Evolutionary conservation across 2,329 filamentous ascomycete genomes (phyloP).

Genomic region (Trichophyton simii): DNA sequence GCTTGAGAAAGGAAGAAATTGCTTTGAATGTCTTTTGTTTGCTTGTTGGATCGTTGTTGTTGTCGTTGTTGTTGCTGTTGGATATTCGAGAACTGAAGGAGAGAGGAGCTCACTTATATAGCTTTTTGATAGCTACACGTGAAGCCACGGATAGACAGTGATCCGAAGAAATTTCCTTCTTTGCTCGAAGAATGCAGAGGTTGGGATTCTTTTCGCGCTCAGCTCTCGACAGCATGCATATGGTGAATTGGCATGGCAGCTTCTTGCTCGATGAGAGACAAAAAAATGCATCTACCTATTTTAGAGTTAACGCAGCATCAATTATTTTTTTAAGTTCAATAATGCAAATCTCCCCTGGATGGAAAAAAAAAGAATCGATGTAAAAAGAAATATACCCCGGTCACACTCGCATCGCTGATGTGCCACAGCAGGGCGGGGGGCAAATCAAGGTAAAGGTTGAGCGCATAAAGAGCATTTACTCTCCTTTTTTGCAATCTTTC

Average conservation of each 20-base stretch:
- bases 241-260: not conserved
- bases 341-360: slow-evolving; percentile 1
- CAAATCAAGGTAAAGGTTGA: not conserved
- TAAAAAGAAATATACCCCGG: slow-evolving; percentile 1
- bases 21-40: not conserved
- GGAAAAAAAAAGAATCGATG: not conserved
- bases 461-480: not conserved
- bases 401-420: not conserved
- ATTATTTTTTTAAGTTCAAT: slow-evolving; percentile 2
- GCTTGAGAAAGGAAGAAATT: not conserved
- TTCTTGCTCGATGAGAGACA: not conserved
- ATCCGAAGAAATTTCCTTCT: not conserved
- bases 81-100: not conserved
- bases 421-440: not conserved
- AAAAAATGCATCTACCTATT: not conserved
- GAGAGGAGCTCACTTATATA: slow-evolving; percentile 1
- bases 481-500: not conserved
- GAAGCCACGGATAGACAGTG: not conserved
- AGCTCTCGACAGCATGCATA: not conserved
- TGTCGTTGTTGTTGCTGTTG: slow-evolving; percentile 1
- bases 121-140: not conserved
- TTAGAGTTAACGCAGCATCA: not conserved
- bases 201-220: not conserved
- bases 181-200: not conserved
- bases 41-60: not conserved